Evolutionary conservation across 2,329 filamentous ascomycete genomes (phyloP), one percentile per base, ranked within the genome.

Genomic region (Berkeleyomyces basicola): DNA sequence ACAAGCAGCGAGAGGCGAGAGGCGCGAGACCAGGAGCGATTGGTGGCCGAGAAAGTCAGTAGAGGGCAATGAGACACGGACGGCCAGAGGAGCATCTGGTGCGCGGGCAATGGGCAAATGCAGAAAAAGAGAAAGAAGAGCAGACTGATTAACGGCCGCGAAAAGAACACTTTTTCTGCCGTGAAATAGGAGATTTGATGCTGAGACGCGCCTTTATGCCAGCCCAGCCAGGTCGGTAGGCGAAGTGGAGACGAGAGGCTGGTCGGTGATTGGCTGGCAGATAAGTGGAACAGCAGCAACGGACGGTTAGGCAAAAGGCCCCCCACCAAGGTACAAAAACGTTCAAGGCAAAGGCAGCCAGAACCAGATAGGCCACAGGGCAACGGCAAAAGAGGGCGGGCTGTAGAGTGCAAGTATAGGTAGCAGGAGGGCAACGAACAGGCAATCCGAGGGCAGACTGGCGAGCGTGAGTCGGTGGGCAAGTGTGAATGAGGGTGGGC

Each of bases 121-220:
- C 33, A 61, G 51, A 36, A 57, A 42, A 42, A 16, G 7, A n/a
- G 55, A 61, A 31, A 59, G 7, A 59, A 51, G 7, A 55, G 23
- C 59, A 36, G 37, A 33, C 59, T n/a, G 5, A 53, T 53, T 42
- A 7, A 16, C 10, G 36, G 11, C 31, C 47, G 43, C 31, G 37
- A 42, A 42, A 49, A 47, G 16, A 43, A 58, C 39, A 10, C 57
- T 36, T 46, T 59, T 55, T 39, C 9, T 46, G 42, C 43, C 16
- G 11, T 46, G 1, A 43, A 43, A 43, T 9, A 14, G 42, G 43
- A 46, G 42, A 44, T 44, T 53, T 58, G 23, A 31, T 58, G 40
- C 31, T 46, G 40, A 46, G 58, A 47, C 42, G 58, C 43, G 43
- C 58, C 58, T 59, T 55, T 55, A 55, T 39, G 33, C 49, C 49